Conservation (phyloP, 257 asterid genomes). For the Verbascum thapsus region DNA sequence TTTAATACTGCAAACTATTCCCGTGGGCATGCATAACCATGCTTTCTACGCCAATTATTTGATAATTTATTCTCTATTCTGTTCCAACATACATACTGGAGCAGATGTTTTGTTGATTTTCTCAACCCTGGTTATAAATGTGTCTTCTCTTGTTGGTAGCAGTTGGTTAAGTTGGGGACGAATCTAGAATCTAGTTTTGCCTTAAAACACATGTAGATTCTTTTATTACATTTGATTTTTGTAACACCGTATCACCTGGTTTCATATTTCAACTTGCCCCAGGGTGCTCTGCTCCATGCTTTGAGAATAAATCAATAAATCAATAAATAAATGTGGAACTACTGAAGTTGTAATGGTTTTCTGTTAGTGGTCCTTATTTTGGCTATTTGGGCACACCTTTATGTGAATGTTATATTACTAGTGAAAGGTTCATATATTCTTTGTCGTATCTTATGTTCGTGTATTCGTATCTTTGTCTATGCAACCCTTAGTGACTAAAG, state of each 20-base stretch:
- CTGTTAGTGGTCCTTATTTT: no score
- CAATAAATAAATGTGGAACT: no score
- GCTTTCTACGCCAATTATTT: neutral
- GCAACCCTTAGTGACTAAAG: no score
- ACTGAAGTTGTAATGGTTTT: neutral
- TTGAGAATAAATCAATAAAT: no score
- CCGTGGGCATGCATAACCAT: slow-evolving; percentile 6
- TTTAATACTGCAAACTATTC: neutral
- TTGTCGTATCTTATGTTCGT: no score
- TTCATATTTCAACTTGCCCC: neutral
- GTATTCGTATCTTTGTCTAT: no score
- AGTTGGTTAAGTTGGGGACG: neutral
- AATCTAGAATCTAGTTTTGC: neutral
- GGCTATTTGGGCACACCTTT: slow-evolving; percentile 1
- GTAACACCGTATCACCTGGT: neutral
- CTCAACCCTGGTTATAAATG: neutral
- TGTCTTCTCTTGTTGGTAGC: neutral
- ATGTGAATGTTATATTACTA: slow-evolving; percentile 10
- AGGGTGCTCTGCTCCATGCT: neutral
- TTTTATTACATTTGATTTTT: neutral
- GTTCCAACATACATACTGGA: neutral
- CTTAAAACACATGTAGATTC: neutral
- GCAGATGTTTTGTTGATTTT: neutral
- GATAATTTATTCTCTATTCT: neutral
- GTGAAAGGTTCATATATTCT: no score